phyloP scores from a whole-genome alignment of 1,284 basidiomycete species.

The Vanrija humicola region DNA sequence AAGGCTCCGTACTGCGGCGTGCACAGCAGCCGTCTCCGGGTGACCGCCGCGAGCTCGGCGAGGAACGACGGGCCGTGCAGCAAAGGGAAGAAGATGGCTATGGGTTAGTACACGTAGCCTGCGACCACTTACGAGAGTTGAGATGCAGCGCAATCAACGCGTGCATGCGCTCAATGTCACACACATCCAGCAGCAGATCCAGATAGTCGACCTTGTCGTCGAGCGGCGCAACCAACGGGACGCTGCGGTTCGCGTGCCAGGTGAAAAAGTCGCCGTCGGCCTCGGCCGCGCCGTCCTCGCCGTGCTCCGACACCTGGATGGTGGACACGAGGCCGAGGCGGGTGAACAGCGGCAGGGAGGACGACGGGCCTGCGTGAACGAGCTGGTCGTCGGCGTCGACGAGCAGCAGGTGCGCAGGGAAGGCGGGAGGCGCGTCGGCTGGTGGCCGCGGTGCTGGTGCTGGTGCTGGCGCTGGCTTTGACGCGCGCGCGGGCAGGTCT shows the following conservation, averaged over 20 bases:
- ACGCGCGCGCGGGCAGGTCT: too few species aligned
- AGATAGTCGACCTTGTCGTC: constrained; percentile 6
- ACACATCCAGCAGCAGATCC: constrained; percentile 10
- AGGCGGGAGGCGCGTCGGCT: too few species aligned
- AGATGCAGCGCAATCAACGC: constrained; percentile 10
- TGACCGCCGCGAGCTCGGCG: constrained; percentile 12
- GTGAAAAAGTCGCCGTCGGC: constrained; percentile 8
- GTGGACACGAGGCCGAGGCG: constrained; percentile 11
- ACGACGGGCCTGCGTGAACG: constrained; percentile 12
- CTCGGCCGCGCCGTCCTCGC: not conserved
- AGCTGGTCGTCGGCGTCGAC: constrained; percentile 16
- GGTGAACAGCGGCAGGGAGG: constrained; percentile 13
- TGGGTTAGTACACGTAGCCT: too few species aligned
- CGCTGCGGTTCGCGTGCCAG: constrained; percentile 5
- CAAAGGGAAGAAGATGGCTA: constrained; percentile 16
- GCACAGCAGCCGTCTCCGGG: constrained; percentile 10
- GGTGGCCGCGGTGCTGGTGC: too few species aligned
- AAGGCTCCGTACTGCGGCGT: constrained; percentile 14
- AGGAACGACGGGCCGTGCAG: constrained; percentile 13
- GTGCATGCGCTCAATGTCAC: constrained; percentile 12
- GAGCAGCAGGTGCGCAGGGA: constrained; percentile 4
- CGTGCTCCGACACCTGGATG: constrained; percentile 10
- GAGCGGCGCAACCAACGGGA: not conserved
- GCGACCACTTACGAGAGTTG: constrained; percentile 5
- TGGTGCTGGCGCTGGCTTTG: too few species aligned